These are phyloP conservation scores for Septoria petroselini DNA, from an alignment of 2,329 filamentous ascomycete genomes.

Conservation along the genomic window DNA sequence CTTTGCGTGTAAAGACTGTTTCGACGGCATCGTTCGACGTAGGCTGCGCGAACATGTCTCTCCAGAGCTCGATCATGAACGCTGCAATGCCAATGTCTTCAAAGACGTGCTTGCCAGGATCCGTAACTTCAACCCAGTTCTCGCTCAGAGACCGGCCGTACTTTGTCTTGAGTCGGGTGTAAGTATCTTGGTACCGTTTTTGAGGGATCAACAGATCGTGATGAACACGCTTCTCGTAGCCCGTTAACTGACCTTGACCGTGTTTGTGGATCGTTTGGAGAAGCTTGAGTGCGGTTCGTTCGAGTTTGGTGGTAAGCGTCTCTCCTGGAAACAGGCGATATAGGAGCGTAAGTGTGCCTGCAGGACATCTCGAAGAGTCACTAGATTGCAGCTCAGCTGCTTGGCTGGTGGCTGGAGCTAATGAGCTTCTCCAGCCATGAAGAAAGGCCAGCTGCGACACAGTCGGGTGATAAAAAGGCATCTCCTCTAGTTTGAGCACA, in stretches of 20 bases:
- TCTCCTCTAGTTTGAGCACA: conserved; percentile 55
- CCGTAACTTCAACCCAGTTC: conserved; percentile 82
- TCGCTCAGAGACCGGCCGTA: conserved; percentile 70
- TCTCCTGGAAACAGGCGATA: conserved; percentile 42
- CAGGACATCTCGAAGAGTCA: background rate
- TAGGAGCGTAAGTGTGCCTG: conserved; percentile 15
- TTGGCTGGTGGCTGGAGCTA: conserved; percentile 6
- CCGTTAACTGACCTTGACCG: conserved; percentile 60
- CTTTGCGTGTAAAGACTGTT: background rate
- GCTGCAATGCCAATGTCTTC: conserved; percentile 89
- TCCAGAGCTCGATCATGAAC: conserved; percentile 90
- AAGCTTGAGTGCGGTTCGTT: conserved; percentile 66
- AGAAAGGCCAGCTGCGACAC: conserved; percentile 72
- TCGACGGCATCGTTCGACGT: background rate
- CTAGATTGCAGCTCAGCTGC: background rate
- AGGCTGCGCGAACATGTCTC: conserved; percentile 64
- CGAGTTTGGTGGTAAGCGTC: conserved; percentile 49
- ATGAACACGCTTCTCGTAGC: conserved; percentile 76
- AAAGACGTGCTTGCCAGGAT: conserved; percentile 88
- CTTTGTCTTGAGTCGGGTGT: conserved; percentile 71
- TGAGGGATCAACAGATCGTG: conserved; percentile 81
- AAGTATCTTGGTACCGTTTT: conserved; percentile 74
- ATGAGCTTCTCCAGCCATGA: conserved; percentile 57
- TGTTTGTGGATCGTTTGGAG: conserved; percentile 70
- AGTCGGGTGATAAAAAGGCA: conserved; percentile 86